Evolutionary conservation across 148 eudicot genomes (phyloP).

Genomic region (Euryodendron excelsum): DNA sequence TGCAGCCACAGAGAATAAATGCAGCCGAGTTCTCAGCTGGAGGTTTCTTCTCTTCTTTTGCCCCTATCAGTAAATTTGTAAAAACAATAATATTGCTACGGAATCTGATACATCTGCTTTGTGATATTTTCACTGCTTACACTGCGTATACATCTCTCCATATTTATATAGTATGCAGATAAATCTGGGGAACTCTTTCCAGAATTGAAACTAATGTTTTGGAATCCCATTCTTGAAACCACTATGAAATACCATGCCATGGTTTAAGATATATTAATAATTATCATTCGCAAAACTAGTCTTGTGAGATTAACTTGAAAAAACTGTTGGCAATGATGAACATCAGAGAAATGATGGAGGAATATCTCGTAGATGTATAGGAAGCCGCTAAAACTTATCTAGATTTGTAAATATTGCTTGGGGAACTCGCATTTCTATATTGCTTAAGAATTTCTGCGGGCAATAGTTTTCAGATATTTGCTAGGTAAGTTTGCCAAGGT

Average conservation of each 20-base stretch:
- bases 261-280: background rate
- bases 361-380: background rate
- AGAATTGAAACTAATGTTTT: background rate
- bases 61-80: background rate
- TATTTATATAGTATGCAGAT: background rate
- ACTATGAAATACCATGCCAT: background rate
- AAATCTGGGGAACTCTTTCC: background rate
- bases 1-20: conserved; percentile 33
- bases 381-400: background rate
- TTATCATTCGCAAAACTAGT: no score
- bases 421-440: background rate
- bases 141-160: background rate
- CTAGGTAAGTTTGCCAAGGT: background rate
- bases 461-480: background rate
- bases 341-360: background rate
- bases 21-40: conserved; percentile 27
- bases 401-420: background rate
- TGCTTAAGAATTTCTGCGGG: background rate
- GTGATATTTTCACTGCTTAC: no score
- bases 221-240: background rate
- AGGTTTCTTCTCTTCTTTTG: conserved; percentile 38
- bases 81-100: no score
- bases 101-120: no score
- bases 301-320: no score
- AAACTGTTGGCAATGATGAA: background rate